Evolutionary conservation across 108 stramenopile species (phyloP).

Genomic region (Mediolabrus comicus): DNA sequence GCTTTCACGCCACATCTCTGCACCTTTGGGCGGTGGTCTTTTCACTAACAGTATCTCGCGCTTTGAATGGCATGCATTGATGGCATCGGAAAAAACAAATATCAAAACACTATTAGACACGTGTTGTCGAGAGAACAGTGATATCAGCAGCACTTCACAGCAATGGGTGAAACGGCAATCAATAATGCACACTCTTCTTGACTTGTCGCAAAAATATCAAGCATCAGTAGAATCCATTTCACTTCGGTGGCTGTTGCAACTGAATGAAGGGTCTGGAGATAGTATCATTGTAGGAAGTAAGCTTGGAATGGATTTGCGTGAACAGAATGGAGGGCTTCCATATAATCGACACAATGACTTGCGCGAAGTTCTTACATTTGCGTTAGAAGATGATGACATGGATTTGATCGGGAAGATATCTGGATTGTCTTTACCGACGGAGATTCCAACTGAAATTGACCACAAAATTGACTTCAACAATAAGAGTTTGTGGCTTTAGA

Average conservation of each 20-base stretch:
- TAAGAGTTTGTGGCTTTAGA: conserved; percentile 36
- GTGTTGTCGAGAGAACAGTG: background rate
- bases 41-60: conserved; percentile 38
- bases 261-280: conserved; percentile 22
- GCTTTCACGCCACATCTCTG: conserved; percentile 15
- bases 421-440: conserved; percentile 1
- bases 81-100: conserved; percentile 12
- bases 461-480: conserved; percentile 34
- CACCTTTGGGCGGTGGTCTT: conserved; percentile 60
- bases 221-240: conserved; percentile 62
- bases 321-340: conserved; percentile 28
- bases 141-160: background rate
- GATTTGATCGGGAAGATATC: conserved; percentile 37
- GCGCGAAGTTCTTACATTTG: conserved; percentile 70
- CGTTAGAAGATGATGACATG: conserved; percentile 72
- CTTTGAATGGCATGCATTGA: conserved; percentile 8
- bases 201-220: conserved; percentile 56
- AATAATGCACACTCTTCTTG: conserved; percentile 40
- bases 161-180: conserved; percentile 12
- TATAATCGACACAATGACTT: conserved; percentile 34
- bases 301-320: conserved; percentile 28
- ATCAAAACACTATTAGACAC: conserved; percentile 9
- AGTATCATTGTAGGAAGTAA: conserved; percentile 30
- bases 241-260: conserved; percentile 65
- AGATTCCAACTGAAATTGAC: background rate